These are phyloP conservation scores for Rhodotorula sp. DNA, from an alignment of 1,284 basidiomycete genomes.

Conservation along the genomic window DNA sequence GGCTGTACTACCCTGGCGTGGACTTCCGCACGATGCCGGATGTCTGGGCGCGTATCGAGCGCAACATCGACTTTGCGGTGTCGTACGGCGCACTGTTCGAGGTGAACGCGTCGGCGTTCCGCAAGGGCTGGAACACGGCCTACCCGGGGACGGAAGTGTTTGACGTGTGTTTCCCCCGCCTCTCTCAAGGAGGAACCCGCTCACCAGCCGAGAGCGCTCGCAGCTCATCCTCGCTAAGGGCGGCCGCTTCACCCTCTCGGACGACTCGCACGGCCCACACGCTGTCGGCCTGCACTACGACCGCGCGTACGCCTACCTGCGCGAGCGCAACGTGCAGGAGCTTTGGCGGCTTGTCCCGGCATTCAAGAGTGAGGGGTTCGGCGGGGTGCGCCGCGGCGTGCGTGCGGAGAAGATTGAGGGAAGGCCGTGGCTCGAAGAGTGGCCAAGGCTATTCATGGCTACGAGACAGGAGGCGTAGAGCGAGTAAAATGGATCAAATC, in stretches of 20 bases:
- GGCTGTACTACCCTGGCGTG: slow-evolving; percentile 70
- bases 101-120: slow-evolving; percentile 85
- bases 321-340: slow-evolving; percentile 61
- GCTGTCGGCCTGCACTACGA: slow-evolving; percentile 86
- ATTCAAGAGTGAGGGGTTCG: no score
- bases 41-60: slow-evolving; percentile 67
- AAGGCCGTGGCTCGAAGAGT: slow-evolving; percentile 31
- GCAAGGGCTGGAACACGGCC: slow-evolving; percentile 83
- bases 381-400: not conserved
- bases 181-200: not conserved
- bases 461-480: not conserved
- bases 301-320: slow-evolving; percentile 69
- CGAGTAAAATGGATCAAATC: not conserved
- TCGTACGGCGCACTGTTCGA: slow-evolving; percentile 91
- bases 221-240: slow-evolving; percentile 68
- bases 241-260: slow-evolving; percentile 83
- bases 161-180: slow-evolving; percentile 58
- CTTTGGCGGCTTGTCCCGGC: slow-evolving; percentile 64
- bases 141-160: slow-evolving; percentile 82
- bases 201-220: not conserved
- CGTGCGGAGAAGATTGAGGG: slow-evolving; percentile 19
- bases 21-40: slow-evolving; percentile 50
- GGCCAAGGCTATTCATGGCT: slow-evolving; percentile 14
- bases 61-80: slow-evolving; percentile 75
- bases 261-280: slow-evolving; percentile 90